Percentiles rank a stretch among this genome's conserved stretches.
Conservation (phyloP, 371 early-diverging fungal species). For the Circinella minor region DNA sequence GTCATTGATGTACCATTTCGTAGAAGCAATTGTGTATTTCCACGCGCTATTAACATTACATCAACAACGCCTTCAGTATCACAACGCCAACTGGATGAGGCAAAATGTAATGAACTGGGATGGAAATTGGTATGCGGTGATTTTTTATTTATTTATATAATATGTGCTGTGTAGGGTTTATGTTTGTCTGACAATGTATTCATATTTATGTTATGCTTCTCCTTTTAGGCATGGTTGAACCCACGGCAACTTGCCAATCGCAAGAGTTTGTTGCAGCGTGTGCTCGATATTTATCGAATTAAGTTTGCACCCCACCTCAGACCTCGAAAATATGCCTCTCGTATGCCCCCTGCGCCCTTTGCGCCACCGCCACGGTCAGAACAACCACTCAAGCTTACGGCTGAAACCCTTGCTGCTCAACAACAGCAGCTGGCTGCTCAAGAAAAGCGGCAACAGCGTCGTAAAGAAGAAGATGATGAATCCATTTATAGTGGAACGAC, state of each 20-base stretch:
- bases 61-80: constrained; percentile 27
- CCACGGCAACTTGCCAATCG: constrained; percentile 52
- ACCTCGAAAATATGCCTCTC: constrained; percentile 45
- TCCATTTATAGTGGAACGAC: constrained; percentile 46
- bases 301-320: constrained; percentile 43
- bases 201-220: not conserved
- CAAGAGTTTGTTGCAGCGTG: constrained; percentile 48
- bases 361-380: constrained; percentile 20
- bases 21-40: constrained; percentile 52
- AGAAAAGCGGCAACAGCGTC: constrained; percentile 12
- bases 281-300: constrained; percentile 47
- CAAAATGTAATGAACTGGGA: constrained; percentile 52
- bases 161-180: not conserved
- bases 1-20: constrained; percentile 43
- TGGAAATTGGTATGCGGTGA: constrained; percentile 45
- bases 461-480: constrained; percentile 17
- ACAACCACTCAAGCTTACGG: constrained; percentile 15
- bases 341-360: constrained; percentile 36
- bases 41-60: constrained; percentile 42
- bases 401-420: constrained; percentile 24
- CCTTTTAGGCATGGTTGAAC: constrained; percentile 47
- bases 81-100: constrained; percentile 46
- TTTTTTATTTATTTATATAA: not conserved
- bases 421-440: constrained; percentile 20
- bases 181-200: not conserved